Evolutionary conservation across 371 early-diverging fungal species (phyloP), one percentile per base, ranked within the genome.

Genomic region (Gilbertella persicaria): DNA sequence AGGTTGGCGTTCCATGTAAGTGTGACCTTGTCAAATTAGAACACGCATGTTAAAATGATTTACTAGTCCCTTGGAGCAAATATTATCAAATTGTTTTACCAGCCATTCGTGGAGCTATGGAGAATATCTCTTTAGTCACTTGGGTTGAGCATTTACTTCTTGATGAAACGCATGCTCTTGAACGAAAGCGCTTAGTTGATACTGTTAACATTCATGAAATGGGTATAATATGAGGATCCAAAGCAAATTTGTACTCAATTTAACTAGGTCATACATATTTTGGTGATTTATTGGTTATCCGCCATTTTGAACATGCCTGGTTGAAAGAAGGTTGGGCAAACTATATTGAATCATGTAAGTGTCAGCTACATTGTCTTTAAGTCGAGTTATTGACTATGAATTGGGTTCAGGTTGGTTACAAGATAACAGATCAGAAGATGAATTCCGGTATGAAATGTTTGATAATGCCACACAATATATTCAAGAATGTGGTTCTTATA

Each of bases 281-380:
- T 60, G 85, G 83, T 21, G 78, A 84, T 58, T 41, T 81, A 21
- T 38, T 82, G 28, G 81, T 80, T 13, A 79, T 80, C 23, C 61
- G 80, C 38, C 79, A 82, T 62, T 85, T 83, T 67, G 85, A 85
- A 50, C 83, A 84, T 62, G 84, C 67, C 12, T 85, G 85, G 85
- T 52, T 82, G 14, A 85, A 83, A 67, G 85, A 83, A 64, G 69
- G 75, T 20, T 85, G 83, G 83, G 85, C 85, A 6, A 68, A 68
- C 0, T 84, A 78, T 54, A 73, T 77, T 23, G 75, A 67, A 39
- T 42, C 65, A 16, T 75, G 72, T 70, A 60, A 53, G 65, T 52
- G 13, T 10, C 1, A 19, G 21, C 5, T 10, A 21, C 8, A 9
- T 21, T 9, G 3, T 13, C 13, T 4, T 10, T 21, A 28, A 28